These are phyloP conservation scores for Naganishia antarctica DNA, from an alignment of 768 basidiomycete genomes.

Conservation along the genomic window DNA sequence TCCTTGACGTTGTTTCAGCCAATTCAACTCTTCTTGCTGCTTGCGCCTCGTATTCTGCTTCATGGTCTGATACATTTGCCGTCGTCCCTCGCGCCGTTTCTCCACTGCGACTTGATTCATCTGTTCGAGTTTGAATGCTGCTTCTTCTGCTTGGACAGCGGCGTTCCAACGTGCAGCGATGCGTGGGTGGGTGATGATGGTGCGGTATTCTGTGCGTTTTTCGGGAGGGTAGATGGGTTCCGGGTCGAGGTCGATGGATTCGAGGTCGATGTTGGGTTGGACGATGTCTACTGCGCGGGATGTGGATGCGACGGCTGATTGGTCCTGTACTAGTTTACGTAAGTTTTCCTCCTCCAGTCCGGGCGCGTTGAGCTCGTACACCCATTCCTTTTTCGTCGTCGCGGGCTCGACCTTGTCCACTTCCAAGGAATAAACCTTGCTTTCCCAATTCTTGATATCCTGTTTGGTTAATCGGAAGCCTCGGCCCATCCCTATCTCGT, in stretches of 20 bases:
- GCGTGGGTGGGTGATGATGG: slow-evolving; percentile 12
- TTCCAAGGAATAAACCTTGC: slow-evolving; percentile 6
- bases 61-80: slow-evolving; percentile 26
- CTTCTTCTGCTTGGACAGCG: slow-evolving; percentile 32
- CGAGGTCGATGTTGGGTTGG: slow-evolving; percentile 9
- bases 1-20: slow-evolving; percentile 28
- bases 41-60: slow-evolving; percentile 27
- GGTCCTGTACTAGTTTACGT: background rate
- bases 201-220: background rate
- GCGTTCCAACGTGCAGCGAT: slow-evolving; percentile 28
- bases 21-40: slow-evolving; percentile 12
- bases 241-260: slow-evolving; percentile 18
- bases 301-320: background rate
- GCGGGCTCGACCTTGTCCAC: slow-evolving; percentile 19
- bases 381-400: slow-evolving; percentile 23
- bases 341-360: slow-evolving; percentile 14
- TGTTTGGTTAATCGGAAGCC: slow-evolving; percentile 27
- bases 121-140: slow-evolving; percentile 23
- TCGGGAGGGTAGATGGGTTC: slow-evolving; percentile 20
- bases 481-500: slow-evolving; percentile 23
- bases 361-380: slow-evolving; percentile 15
- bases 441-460: slow-evolving; percentile 22
- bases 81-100: slow-evolving; percentile 25
- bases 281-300: background rate
- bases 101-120: slow-evolving; percentile 31